phyloP scores from a whole-genome alignment of 495 filamentous ascomycete species.

The Aspergillus haitiensis region DNA sequence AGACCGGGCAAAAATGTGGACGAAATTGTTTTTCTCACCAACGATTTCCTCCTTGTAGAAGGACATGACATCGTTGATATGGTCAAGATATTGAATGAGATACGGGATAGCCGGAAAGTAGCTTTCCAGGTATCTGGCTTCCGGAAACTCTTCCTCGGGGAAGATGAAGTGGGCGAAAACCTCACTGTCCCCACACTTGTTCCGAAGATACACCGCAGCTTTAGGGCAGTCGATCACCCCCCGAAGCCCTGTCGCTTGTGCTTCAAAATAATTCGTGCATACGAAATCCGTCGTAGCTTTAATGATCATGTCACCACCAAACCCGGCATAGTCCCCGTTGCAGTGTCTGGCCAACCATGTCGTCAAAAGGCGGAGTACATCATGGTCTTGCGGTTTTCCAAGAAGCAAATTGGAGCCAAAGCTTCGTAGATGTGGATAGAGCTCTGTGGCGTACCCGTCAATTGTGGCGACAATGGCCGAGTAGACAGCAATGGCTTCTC shows the following conservation, averaged over 20 bases:
- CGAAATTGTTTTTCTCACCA: background rate
- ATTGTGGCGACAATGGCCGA: background rate
- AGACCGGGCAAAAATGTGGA: conserved; percentile 1
- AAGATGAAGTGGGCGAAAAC: conserved; percentile 4
- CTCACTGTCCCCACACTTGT: conserved; percentile 3
- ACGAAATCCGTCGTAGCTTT: background rate
- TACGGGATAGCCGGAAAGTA: conserved; percentile 1
- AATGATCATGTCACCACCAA: conserved; percentile 4
- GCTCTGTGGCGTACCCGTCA: background rate
- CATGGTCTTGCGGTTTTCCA: background rate
- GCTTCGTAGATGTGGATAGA: background rate
- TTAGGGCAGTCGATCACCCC: background rate
- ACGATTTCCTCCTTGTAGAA: conserved; percentile 3
- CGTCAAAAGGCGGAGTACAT: background rate
- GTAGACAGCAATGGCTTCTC: conserved; percentile 2
- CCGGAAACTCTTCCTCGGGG: background rate
- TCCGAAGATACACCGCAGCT: conserved; percentile 2
- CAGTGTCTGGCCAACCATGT: conserved; percentile 2
- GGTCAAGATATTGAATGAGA: background rate
- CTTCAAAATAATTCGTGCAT: conserved; percentile 3
- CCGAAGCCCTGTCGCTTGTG: background rate
- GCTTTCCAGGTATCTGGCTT: conserved; percentile 1
- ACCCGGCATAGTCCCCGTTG: background rate
- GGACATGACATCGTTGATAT: conserved; percentile 6
- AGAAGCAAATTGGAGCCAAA: background rate